Conservation (phyloP, 2,329 filamentous ascomycete genomes). For the Pseudogymnoascus verrucosus region DNA sequence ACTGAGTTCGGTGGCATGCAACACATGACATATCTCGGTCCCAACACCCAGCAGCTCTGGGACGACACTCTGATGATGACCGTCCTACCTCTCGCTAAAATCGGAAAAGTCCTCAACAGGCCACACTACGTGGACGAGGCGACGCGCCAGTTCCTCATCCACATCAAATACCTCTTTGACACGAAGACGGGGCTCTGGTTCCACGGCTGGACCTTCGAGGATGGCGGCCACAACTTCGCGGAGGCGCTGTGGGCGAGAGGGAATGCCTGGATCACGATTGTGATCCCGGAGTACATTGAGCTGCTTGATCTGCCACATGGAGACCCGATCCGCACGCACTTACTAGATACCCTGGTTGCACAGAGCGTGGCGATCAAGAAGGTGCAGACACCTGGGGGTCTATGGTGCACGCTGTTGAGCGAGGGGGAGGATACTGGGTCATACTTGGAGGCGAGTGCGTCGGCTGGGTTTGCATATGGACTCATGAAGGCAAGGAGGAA, state of each 20-base stretch:
- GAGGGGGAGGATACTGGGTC: slow-evolving; percentile 57
- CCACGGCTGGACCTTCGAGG: slow-evolving; percentile 73
- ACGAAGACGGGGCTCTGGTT: slow-evolving; percentile 65
- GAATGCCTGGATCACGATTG: slow-evolving; percentile 73
- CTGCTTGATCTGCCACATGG: slow-evolving; percentile 51
- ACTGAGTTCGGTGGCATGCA: slow-evolving; percentile 53
- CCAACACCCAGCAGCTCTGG: slow-evolving; percentile 71
- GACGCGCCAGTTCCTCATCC: slow-evolving; percentile 68
- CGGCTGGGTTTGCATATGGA: slow-evolving; percentile 73
- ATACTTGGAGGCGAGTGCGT: slow-evolving; percentile 69
- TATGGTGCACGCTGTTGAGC: slow-evolving; percentile 71
- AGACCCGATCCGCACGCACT: slow-evolving; percentile 48
- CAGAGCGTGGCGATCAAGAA: slow-evolving; percentile 58
- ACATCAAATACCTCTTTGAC: slow-evolving; percentile 73
- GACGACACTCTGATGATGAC: slow-evolving; percentile 88
- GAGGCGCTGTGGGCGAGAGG: slow-evolving; percentile 50
- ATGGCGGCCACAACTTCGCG: slow-evolving; percentile 56
- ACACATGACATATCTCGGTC: slow-evolving; percentile 42
- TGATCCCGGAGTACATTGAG: slow-evolving; percentile 75
- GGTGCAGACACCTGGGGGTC: slow-evolving; percentile 53
- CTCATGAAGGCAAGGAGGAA: slow-evolving; percentile 67
- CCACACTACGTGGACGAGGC: slow-evolving; percentile 71
- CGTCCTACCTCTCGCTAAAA: slow-evolving; percentile 71
- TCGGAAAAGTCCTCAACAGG: slow-evolving; percentile 60
- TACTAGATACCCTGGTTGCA: slow-evolving; percentile 56